phyloP scores from a whole-genome alignment of 129 eudicot species.

The Flaveria sonorensis region DNA sequence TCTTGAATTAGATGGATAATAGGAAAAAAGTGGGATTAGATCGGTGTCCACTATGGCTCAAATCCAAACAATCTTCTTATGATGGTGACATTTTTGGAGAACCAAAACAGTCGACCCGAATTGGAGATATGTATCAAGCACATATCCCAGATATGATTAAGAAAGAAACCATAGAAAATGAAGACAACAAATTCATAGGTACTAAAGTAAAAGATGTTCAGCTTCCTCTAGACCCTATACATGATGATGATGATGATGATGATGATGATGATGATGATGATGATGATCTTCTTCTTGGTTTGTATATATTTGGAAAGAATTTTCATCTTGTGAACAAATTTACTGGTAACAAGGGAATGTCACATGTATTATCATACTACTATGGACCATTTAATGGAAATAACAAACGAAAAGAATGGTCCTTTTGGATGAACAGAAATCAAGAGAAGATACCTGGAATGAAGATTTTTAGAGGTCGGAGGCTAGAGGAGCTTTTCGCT shows the following conservation, averaged over 20 bases:
- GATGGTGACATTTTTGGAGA: slow-evolving; percentile 37
- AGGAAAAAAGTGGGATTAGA: slow-evolving; percentile 20
- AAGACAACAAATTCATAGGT: background rate
- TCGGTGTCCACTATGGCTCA: slow-evolving; percentile 13
- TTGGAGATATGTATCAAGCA: slow-evolving; percentile 52
- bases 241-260: slow-evolving; percentile 32
- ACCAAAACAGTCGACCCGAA: slow-evolving; percentile 39
- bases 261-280: slow-evolving; percentile 33
- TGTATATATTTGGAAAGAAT: slow-evolving; percentile 54
- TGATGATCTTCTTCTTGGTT: slow-evolving; percentile 48
- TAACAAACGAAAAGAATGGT: slow-evolving; percentile 41
- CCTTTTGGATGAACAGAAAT: slow-evolving; percentile 38
- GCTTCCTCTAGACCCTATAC: slow-evolving; percentile 34
- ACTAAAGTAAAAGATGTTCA: background rate
- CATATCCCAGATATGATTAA: slow-evolving; percentile 34
- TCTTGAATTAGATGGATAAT: slow-evolving; percentile 10
- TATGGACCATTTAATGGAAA: slow-evolving; percentile 46
- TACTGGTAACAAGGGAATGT: slow-evolving; percentile 43
- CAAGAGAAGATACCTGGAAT: slow-evolving; percentile 38
- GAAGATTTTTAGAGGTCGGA: slow-evolving; percentile 45
- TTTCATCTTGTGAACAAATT: slow-evolving; percentile 41
- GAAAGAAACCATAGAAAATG: slow-evolving; percentile 5
- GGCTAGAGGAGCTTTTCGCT: slow-evolving; percentile 45
- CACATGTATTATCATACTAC: slow-evolving; percentile 38
- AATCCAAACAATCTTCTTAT: slow-evolving; percentile 29